Evolutionary conservation across 2,329 filamentous ascomycete genomes (phyloP).

Genomic region (Hirsutella minnesotensis): DNA sequence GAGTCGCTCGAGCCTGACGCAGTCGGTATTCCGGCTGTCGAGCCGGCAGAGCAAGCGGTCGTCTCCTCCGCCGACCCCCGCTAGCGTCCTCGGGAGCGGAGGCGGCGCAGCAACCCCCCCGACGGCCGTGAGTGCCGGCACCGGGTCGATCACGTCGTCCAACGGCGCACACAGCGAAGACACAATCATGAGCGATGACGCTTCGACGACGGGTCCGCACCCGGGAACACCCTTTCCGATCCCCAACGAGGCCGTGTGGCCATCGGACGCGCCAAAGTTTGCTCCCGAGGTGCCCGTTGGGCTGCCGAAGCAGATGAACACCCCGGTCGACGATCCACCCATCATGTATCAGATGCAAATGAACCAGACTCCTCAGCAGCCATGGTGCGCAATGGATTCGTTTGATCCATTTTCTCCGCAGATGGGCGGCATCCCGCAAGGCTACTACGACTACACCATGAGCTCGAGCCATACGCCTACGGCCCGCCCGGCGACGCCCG

Average conservation of each 20-base stretch:
- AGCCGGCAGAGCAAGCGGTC: conserved; percentile 22
- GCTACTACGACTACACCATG: conserved; percentile 14
- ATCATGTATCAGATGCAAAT: conserved; percentile 18
- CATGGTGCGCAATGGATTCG: conserved; percentile 9
- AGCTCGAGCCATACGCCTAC: conserved; percentile 13
- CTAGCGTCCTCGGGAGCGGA: conserved; percentile 7
- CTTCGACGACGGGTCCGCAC: conserved; percentile 21
- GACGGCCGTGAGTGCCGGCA: neutral
- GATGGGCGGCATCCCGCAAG: conserved; percentile 4
- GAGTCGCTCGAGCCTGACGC: conserved; percentile 15
- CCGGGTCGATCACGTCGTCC: neutral
- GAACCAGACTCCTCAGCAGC: conserved; percentile 18
- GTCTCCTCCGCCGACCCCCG: conserved; percentile 23
- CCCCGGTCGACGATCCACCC: conserved; percentile 16
- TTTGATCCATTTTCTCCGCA: conserved; percentile 8
- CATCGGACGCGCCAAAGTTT: conserved; percentile 26
- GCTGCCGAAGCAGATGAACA: conserved; percentile 19
- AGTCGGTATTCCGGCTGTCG: conserved; percentile 19
- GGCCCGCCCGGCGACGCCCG: conserved; percentile 23
- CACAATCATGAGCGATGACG: conserved; percentile 22
- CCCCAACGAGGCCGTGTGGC: conserved; percentile 24
- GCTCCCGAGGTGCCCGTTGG: conserved; percentile 18
- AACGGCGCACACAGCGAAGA: conserved; percentile 6
- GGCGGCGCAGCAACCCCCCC: neutral
- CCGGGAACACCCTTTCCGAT: conserved; percentile 29